A percentile compares a stretch with the other conserved stretches of the same genome.
Conservation (phyloP, 495 filamentous ascomycete species). For the Choiromyces venosus region DNA sequence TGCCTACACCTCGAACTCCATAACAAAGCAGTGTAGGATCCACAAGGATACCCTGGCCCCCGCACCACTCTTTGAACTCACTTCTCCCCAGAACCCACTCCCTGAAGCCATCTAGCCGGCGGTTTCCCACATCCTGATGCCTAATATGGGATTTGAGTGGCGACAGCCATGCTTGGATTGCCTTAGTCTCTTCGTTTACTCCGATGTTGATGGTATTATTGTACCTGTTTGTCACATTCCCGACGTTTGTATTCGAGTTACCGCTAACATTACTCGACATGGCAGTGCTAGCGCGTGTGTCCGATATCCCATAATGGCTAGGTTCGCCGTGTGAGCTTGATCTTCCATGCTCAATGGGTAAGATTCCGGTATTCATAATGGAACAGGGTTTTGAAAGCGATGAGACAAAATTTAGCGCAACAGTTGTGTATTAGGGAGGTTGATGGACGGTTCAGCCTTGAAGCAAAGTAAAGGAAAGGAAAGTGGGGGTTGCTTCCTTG, state of each 20-base stretch:
- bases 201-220: background rate
- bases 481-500: too few relatives aligned
- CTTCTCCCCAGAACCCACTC: background rate
- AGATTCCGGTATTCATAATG: background rate
- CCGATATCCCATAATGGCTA: background rate
- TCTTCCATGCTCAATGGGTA: background rate
- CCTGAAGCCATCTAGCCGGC: background rate
- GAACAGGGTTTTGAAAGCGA: background rate
- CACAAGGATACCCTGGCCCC: too few relatives aligned
- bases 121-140: background rate
- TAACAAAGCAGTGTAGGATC: background rate
- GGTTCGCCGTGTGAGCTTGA: background rate
- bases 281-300: too few relatives aligned
- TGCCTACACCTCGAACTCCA: background rate
- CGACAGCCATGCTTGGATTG: background rate
- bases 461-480: too few relatives aligned
- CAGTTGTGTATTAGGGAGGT: too few relatives aligned
- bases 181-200: background rate
- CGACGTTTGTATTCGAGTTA: background rate
- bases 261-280: too few relatives aligned
- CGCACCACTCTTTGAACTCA: background rate
- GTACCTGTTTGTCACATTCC: background rate
- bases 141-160: background rate
- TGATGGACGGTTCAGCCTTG: too few relatives aligned
- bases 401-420: too few relatives aligned